These are phyloP conservation scores for Chrysanthemum seticuspe DNA, from an alignment of 129 eudicot species.

Conservation along the genomic window DNA sequence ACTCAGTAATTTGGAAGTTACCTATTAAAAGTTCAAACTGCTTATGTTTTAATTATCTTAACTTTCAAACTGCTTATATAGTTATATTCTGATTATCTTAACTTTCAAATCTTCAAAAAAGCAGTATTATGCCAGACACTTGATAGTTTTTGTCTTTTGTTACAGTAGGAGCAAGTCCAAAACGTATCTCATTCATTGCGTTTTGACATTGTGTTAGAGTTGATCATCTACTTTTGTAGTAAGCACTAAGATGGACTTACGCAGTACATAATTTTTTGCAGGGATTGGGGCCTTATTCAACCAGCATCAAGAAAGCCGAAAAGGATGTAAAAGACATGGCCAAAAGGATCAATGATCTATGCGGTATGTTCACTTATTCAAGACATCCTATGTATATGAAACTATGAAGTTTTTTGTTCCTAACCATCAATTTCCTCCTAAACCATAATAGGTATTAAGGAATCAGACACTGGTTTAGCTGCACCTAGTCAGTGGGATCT, in stretches of 20 bases:
- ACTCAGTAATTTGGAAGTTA: too few relatives aligned
- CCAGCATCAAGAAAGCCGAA: slow-evolving; percentile 78
- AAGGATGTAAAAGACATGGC: slow-evolving; percentile 95
- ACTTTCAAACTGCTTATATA: too few relatives aligned
- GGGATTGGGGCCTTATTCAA: slow-evolving; percentile 98
- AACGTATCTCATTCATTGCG: too few relatives aligned
- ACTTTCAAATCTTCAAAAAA: too few relatives aligned
- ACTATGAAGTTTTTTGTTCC: slow-evolving; percentile 6
- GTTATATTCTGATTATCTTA: too few relatives aligned
- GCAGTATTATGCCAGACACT: too few relatives aligned
- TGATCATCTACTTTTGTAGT: background rate
- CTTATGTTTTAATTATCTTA: too few relatives aligned
- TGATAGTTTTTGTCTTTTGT: too few relatives aligned
- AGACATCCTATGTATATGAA: background rate
- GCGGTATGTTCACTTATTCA: slow-evolving; percentile 52
- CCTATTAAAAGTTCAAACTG: too few relatives aligned
- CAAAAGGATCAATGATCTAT: slow-evolving; percentile 81
- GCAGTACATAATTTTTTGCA: slow-evolving; percentile 24
- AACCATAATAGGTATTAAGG: slow-evolving; percentile 71
- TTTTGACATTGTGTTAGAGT: too few relatives aligned
- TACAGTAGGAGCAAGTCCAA: too few relatives aligned
- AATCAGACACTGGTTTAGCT: slow-evolving; percentile 98
- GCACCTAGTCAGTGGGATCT: slow-evolving; percentile 99
- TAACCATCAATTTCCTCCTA: slow-evolving; percentile 5
- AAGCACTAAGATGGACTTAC: too few relatives aligned